phyloP scores from a whole-genome alignment of 2,329 filamentous ascomycete species.

The Colletotrichum sp. region DNA sequence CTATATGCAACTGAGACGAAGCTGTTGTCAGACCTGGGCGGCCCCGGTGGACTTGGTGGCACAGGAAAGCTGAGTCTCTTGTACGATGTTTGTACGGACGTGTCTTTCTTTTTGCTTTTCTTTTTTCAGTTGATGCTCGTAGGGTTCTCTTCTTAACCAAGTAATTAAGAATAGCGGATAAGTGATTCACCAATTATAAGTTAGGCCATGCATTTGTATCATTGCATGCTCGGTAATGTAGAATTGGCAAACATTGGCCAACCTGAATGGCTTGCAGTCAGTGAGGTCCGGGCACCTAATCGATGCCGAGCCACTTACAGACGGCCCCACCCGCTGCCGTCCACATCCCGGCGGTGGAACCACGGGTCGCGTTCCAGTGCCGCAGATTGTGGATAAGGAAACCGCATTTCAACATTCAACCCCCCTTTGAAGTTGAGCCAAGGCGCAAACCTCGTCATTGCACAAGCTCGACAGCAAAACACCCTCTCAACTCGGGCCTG shows the following conservation, averaged over 20 bases:
- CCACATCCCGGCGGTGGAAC: conserved; percentile 5
- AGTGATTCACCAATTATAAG: neutral
- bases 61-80: neutral
- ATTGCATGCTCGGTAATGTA: neutral
- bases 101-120: too few relatives aligned
- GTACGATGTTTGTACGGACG: neutral
- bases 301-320: neutral
- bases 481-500: neutral
- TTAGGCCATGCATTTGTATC: neutral
- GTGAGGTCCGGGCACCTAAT: neutral
- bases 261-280: neutral
- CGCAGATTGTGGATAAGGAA: neutral
- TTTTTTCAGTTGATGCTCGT: neutral
- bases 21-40: neutral
- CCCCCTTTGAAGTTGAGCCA: neutral
- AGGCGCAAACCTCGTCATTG: neutral
- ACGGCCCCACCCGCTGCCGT: conserved; percentile 4
- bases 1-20: neutral
- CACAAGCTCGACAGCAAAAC: neutral
- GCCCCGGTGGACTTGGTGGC: neutral
- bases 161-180: accelerated
- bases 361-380: neutral
- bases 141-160: neutral
- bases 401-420: neutral
- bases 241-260: neutral